Percentiles rank a stretch among this genome's conserved stretches.
Conservation (phyloP, 345 rosid genomes). For the Gossypium raimondii region DNA sequence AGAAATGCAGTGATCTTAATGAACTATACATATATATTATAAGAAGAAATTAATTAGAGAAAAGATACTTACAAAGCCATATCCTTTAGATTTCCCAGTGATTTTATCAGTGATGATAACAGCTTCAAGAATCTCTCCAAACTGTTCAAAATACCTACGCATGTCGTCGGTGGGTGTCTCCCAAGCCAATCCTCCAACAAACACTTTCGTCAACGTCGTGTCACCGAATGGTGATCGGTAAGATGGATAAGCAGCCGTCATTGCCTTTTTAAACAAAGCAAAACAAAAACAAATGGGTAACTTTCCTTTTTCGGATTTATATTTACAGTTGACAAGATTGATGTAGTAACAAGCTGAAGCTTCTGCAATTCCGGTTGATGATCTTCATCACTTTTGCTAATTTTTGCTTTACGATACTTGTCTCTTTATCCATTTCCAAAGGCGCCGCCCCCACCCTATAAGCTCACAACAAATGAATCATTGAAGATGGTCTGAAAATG, state of each 20-base stretch:
- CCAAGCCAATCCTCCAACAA: conserved; percentile 95
- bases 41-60: not conserved
- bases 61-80: conserved; percentile 68
- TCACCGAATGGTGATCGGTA: conserved; percentile 96
- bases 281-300: conserved; percentile 11
- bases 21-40: not conserved
- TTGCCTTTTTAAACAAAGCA: conserved; percentile 22
- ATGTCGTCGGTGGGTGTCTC: conserved; percentile 85
- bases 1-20: not conserved
- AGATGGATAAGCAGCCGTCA: conserved; percentile 54
- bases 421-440: not conserved
- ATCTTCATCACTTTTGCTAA: conserved; percentile 2
- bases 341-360: not conserved
- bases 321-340: conserved; percentile 4
- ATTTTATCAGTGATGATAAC: conserved; percentile 78
- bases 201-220: conserved; percentile 83
- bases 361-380: conserved; percentile 9
- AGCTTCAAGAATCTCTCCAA: conserved; percentile 95
- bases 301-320: conserved; percentile 22
- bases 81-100: conserved; percentile 90
- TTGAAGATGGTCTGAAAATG: conserved; percentile 20
- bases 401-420: conserved; percentile 9
- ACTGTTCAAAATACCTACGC: conserved; percentile 78
- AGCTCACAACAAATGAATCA: conserved; percentile 15
- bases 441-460: not conserved